Base-by-base conservation (phyloP, 306 rosid species). In the Acacia crassicarpa region DNA sequence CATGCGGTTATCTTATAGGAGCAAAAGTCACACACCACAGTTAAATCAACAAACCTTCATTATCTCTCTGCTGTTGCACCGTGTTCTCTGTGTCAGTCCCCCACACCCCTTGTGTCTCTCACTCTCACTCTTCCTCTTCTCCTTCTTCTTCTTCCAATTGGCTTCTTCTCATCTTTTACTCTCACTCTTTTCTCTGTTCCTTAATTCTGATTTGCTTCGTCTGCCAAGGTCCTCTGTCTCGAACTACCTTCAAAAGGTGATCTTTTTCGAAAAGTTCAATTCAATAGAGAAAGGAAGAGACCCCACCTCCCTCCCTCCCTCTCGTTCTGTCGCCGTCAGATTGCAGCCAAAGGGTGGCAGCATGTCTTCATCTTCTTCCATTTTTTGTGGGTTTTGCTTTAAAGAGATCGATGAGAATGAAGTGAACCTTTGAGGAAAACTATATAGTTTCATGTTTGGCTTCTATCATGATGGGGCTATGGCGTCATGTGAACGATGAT, bases 401-500 rank as follows among this genome's bases (percentile, higher is more conserved):
- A 44, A 15, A 25, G 67, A 49, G n/a, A n/a, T 59, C 13, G 30
- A 56, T 53, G 63, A 59, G 45, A 61, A 53, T 19, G 62, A 25
- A 32, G 35, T 32, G 70, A 51, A 8, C 53, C 43, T 44, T 44
- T 44, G 75, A 23, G 23, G 75, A 16, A 27, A 1, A 71, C 38
- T 54, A 44, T 82, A 65, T n/a, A n/a, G n/a, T 84, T 84, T 85
- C 78, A 63, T 83, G 88, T 86, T 84, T 83, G 76, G 81, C 81
- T 82, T 87, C 80, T 77, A 79, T 80, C 77, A 88, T 84, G 85
- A 84, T 86, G 90, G 46, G 90, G 53, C 63, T 74, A 85, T 90
- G 93, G 93, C 91, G 91, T 91, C 90, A 91, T 89, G 91, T 87
- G 89, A 87, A 79, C 86, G 86, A 95, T 87, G 92, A 75, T 85